These are phyloP conservation scores for Monosporascus sp. DNA, from an alignment of 2,329 filamentous ascomycete genomes.

Conservation along the genomic window DNA sequence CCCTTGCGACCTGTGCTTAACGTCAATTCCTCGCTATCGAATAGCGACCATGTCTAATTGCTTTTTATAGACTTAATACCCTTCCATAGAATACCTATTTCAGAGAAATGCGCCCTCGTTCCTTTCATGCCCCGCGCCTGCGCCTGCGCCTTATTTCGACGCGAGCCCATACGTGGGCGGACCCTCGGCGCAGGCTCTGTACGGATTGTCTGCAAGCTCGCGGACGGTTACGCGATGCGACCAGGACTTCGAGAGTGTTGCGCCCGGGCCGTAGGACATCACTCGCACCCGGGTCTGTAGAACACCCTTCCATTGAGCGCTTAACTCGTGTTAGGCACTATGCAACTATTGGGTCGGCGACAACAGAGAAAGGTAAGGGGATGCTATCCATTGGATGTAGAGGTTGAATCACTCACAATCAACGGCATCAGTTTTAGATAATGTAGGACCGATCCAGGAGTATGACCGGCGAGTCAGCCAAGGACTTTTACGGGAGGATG, in stretches of 20 bases:
- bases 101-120: neutral
- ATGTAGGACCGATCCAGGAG: constrained; percentile 72
- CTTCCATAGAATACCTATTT: neutral
- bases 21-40: no score
- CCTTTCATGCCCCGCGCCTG: neutral
- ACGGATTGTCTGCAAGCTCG: neutral
- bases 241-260: neutral
- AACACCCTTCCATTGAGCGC: neutral
- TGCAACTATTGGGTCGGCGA: neutral
- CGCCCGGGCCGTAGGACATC: neutral
- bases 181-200: neutral
- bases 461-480: constrained; percentile 76
- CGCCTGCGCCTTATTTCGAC: neutral
- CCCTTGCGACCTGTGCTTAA: no score
- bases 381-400: neutral
- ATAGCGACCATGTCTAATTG: no score
- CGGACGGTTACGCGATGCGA: neutral
- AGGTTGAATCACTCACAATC: neutral
- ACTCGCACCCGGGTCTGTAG: neutral
- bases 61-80: neutral
- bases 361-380: neutral
- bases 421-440: constrained; percentile 20
- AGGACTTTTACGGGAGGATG: constrained; percentile 75
- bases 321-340: neutral
- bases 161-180: neutral